phyloP scores from a whole-genome alignment of 225 moss, liverwort and hornwort genomes.

The Pseudoscleropodium purum region DNA sequence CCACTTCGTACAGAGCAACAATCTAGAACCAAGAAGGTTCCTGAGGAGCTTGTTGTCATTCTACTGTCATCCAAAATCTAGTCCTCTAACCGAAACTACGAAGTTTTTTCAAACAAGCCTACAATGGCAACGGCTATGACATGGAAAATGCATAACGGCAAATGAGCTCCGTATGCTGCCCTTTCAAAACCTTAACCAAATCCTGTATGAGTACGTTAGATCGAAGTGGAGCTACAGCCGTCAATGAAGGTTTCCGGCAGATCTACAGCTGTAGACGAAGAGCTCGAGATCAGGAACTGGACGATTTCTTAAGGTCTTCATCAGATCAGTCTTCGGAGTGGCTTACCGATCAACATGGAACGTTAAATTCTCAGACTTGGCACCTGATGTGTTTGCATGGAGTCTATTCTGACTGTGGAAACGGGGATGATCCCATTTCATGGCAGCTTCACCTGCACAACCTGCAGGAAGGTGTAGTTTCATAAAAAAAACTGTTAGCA shows the following conservation, averaged over 20 bases:
- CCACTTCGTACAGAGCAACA: neutral
- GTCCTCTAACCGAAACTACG: neutral
- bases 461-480: neutral
- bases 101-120: neutral
- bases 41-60: neutral
- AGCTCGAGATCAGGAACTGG: neutral
- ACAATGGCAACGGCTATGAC: neutral
- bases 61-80: neutral
- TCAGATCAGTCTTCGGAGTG: neutral
- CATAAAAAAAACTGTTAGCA: neutral
- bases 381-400: conserved; percentile 39
- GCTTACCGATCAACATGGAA: conserved; percentile 9
- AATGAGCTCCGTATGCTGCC: neutral
- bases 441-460: conserved; percentile 21
- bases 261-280: neutral
- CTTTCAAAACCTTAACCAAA: neutral
- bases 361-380: conserved; percentile 27
- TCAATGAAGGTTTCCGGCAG: neutral
- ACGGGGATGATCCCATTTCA: conserved; percentile 35
- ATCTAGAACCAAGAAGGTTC: neutral
- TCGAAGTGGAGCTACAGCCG: neutral
- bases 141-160: neutral
- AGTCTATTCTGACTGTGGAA: conserved; percentile 51
- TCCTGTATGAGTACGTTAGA: neutral
- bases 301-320: neutral